Percentiles rank a stretch among this genome's conserved stretches.
phyloP scores from a whole-genome alignment of 2,329 filamentous ascomycete genomes.

The Hypoxylon sp. region DNA sequence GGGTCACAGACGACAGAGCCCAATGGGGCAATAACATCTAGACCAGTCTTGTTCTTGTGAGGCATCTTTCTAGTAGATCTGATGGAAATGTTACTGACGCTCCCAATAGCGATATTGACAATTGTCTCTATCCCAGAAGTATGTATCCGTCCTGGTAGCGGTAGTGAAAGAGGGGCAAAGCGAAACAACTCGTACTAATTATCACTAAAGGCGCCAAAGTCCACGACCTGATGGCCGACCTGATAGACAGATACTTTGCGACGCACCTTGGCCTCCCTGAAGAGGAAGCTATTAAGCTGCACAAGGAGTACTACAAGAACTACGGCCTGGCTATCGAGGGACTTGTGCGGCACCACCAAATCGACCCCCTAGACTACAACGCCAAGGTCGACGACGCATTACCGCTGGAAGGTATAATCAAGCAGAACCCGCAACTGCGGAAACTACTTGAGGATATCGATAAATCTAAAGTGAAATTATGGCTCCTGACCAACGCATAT shows the following conservation, averaged over 20 bases:
- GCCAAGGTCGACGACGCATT: conserved; percentile 93
- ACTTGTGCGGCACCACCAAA: conserved; percentile 92
- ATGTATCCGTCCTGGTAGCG: conserved; percentile 52
- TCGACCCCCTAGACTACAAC: conserved; percentile 96
- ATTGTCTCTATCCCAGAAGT: conserved; percentile 95
- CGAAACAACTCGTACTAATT: conserved; percentile 38
- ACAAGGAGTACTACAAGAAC: conserved; percentile 92
- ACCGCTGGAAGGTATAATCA: conserved; percentile 87
- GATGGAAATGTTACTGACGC: conserved; percentile 42
- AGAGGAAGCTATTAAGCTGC: conserved; percentile 87
- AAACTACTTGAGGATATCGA: conserved; percentile 87
- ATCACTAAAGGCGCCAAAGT: conserved; percentile 76
- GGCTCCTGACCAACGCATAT: conserved; percentile 98
- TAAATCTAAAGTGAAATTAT: conserved; percentile 84
- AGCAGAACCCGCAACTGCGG: conserved; percentile 81
- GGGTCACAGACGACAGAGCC: conserved; percentile 46
- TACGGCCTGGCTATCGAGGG: conserved; percentile 99
- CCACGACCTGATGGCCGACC: conserved; percentile 86
- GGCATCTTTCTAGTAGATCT: conserved; percentile 29
- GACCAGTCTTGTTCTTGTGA: conserved; percentile 63
- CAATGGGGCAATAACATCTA: conserved; percentile 47
- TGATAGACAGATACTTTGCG: conserved; percentile 78
- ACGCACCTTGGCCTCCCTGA: conserved; percentile 80
- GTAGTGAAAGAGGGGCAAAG: background rate
- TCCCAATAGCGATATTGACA: conserved; percentile 95